phyloP scores from a whole-genome alignment of 441 rosid species.

The Lagerstroemia fauriei region DNA sequence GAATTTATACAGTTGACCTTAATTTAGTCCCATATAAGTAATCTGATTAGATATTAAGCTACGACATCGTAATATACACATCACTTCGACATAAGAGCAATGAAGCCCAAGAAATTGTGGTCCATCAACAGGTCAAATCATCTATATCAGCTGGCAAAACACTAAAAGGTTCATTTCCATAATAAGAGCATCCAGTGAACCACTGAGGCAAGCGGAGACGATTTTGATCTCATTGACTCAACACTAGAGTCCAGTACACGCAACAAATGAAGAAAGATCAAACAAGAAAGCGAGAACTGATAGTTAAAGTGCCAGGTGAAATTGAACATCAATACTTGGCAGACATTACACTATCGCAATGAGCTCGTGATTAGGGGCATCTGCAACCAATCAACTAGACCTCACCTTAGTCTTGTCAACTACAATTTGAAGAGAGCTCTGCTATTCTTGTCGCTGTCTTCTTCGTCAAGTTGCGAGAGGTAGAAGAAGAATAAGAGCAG shows the following conservation, averaged over 20 bases:
- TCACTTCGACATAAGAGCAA: not conserved
- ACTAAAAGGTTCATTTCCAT: too few species aligned
- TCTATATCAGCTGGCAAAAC: too few species aligned
- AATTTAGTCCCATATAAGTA: not conserved
- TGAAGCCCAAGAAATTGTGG: not conserved
- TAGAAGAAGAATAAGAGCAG: too few species aligned
- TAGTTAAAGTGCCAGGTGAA: not conserved
- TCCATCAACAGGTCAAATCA: not conserved
- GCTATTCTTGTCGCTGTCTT: constrained; percentile 70
- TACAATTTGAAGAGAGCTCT: not conserved
- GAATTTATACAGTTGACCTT: too few species aligned
- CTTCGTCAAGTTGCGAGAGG: constrained; percentile 39
- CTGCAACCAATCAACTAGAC: not conserved
- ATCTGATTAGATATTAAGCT: not conserved
- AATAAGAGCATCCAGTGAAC: not conserved
- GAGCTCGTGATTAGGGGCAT: not conserved
- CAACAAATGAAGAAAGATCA: not conserved
- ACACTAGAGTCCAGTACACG: not conserved
- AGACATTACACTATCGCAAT: too few species aligned
- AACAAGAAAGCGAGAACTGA: not conserved
- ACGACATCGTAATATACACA: not conserved
- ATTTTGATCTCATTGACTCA: not conserved
- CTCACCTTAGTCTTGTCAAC: not conserved
- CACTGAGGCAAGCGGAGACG: not conserved
- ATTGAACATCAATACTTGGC: too few species aligned